phyloP scores from a whole-genome alignment of 2,329 filamentous ascomycete genomes.

The Arthrinium puccinioides region DNA sequence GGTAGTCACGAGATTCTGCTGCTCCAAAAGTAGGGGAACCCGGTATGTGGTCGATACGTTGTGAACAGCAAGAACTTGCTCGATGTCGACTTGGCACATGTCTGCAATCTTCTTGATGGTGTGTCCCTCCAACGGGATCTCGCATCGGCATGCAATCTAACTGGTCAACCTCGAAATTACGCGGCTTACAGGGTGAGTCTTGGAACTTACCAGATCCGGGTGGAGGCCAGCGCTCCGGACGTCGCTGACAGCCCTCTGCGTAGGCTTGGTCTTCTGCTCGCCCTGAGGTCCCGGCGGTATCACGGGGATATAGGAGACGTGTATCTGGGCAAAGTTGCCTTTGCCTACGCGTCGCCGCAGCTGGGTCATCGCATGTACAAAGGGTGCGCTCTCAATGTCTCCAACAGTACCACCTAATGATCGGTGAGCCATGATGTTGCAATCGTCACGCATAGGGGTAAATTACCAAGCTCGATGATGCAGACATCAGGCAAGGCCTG shows the following conservation, averaged over 20 bases:
- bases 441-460: background rate
- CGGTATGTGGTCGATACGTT: constrained; percentile 91
- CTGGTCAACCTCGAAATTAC: too few relatives aligned
- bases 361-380: constrained; percentile 80
- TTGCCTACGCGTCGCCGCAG: constrained; percentile 64
- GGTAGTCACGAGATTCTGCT: constrained; percentile 67
- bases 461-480: constrained; percentile 56
- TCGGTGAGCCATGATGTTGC: constrained; percentile 15
- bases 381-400: constrained; percentile 43
- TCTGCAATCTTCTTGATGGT: constrained; percentile 84
- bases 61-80: constrained; percentile 84
- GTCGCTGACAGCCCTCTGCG: constrained; percentile 80
- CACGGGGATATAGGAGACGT: constrained; percentile 82
- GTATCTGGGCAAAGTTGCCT: constrained; percentile 80
- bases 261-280: constrained; percentile 95
- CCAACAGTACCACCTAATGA: constrained; percentile 8
- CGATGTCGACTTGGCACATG: constrained; percentile 77
- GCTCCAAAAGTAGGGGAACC: constrained; percentile 82
- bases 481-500: constrained; percentile 82
- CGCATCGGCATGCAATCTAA: constrained; percentile 93
- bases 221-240: constrained; percentile 73
- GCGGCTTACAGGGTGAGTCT: constrained; percentile 16
- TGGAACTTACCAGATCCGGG: constrained; percentile 65
- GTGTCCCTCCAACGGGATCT: constrained; percentile 61
- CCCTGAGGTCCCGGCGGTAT: constrained; percentile 28